Evolutionary conservation across 2,329 filamentous ascomycete species (phyloP), one percentile per base, ranked within the genome.

Genomic region (Aspergillus arachidicola): DNA sequence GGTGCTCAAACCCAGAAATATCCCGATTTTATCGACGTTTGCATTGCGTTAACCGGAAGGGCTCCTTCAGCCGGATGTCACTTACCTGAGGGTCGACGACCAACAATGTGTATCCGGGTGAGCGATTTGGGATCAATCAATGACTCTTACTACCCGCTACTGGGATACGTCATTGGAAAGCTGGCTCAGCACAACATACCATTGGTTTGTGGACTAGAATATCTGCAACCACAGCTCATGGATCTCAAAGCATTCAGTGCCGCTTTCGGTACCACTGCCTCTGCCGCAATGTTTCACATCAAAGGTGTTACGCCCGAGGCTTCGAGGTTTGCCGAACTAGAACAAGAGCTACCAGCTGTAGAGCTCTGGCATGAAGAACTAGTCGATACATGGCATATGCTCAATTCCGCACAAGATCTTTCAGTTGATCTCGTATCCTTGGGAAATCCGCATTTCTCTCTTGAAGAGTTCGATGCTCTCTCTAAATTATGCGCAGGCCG

Each of bases 201-300:
- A 0, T 59, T 79, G 1, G 64, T 82, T 3, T 57, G 66, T 0
- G 79, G 80, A 0, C 43, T 82, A 3, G 71, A 79, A n/a, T 14
- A 34, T 0, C 36, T 62, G 1, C 14, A 7, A 0, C 70, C 74
- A 1, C 68, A 64, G 0, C 72, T 64, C 0, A 72, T 76, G 5
- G 75, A 80, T 43, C 57, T 82, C 3, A 83, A 82, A 66, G 79
- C 79, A 0, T 82, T 82, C 51, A 76, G 80, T 0, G 80, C 80
- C 0, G 80, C 79, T 0, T 82, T 83, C 63, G 81, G 79, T 0
- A 83, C 80, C 0, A 75, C 72, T 1, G 75, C 79, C 0, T 76
- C 73, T 12, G 78, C 81, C 0, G 74, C 80, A 0, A 82, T 82
- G 80, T 83, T 82, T 58, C 81, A 82, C 50, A 78, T 83, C 2